These are phyloP conservation scores for Fusarium proliferatum DNA, from an alignment of 2,329 filamentous ascomycete genomes.

Conservation along the genomic window DNA sequence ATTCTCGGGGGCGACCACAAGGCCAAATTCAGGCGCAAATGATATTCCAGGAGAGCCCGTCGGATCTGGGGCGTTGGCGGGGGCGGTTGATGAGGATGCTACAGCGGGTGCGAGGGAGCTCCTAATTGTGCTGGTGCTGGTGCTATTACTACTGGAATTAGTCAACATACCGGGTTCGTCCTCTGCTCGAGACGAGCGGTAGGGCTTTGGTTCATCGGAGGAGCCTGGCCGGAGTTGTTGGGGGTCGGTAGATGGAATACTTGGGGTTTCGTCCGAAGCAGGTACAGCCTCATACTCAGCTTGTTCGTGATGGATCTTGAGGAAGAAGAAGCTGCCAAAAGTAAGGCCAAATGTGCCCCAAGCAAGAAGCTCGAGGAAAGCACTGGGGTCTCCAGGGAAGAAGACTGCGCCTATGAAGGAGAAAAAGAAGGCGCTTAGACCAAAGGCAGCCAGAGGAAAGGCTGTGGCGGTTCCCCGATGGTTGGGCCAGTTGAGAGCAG, in stretches of 20 bases:
- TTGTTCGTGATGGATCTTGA: slow-evolving; percentile 75
- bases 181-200: slow-evolving; percentile 52
- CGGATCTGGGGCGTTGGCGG: slow-evolving; percentile 30
- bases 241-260: slow-evolving; percentile 35
- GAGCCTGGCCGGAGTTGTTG: slow-evolving; percentile 56
- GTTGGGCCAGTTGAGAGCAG: slow-evolving; percentile 90
- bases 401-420: slow-evolving; percentile 80
- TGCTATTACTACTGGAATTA: slow-evolving; percentile 46
- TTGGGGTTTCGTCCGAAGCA: slow-evolving; percentile 34
- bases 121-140: slow-evolving; percentile 44
- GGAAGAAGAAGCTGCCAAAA: slow-evolving; percentile 83
- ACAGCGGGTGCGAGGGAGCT: slow-evolving; percentile 33
- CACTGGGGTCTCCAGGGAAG: slow-evolving; percentile 85
- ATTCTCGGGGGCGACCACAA: slow-evolving; percentile 40
- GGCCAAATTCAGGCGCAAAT: slow-evolving; percentile 45
- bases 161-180: slow-evolving; percentile 75
- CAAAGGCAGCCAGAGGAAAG: slow-evolving; percentile 92
- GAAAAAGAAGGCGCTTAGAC: slow-evolving; percentile 96
- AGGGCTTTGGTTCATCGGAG: slow-evolving; percentile 55
- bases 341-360: slow-evolving; percentile 82
- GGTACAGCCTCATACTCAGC: slow-evolving; percentile 69
- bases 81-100: slow-evolving; percentile 30
- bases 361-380: slow-evolving; percentile 83
- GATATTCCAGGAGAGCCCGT: slow-evolving; percentile 40
- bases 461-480: slow-evolving; percentile 94